Evolutionary conservation across 352 stramenopile species (phyloP).

Genomic region (Thalassiosira mediterranea): DNA sequence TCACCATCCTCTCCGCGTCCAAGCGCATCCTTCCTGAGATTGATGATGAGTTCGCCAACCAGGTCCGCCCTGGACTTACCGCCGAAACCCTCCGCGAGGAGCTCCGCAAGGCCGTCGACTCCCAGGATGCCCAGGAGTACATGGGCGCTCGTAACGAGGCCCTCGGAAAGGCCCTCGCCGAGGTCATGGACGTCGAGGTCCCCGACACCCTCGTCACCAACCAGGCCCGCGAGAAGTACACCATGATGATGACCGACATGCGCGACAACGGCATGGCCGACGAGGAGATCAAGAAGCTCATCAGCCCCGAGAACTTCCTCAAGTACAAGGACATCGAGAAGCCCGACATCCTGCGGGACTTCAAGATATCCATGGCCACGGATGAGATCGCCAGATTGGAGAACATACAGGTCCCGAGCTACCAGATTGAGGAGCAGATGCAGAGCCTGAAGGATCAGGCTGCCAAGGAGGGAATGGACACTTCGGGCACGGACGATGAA

Average conservation of each 20-base stretch:
- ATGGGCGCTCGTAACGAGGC: constrained; percentile 75
- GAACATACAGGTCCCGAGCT: constrained; percentile 78
- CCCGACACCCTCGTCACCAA: constrained; percentile 86
- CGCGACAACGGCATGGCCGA: constrained; percentile 82
- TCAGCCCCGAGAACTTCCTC: constrained; percentile 86
- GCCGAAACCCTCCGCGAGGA: constrained; percentile 75
- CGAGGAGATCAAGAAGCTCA: constrained; percentile 86
- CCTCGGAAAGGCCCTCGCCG: constrained; percentile 72
- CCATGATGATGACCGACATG: constrained; percentile 88
- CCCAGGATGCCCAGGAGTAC: constrained; percentile 82
- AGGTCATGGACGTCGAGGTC: constrained; percentile 80
- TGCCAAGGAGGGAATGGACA: constrained; percentile 38
- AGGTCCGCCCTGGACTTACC: constrained; percentile 81
- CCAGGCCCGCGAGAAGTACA: constrained; percentile 85
- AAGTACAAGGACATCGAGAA: constrained; percentile 87
- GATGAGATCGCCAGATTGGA: constrained; percentile 85
- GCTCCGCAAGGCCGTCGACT: constrained; percentile 83
- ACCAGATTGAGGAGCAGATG: constrained; percentile 86
- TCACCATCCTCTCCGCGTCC: constrained; percentile 75
- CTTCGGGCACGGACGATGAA: constrained; percentile 79
- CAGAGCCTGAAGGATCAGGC: constrained; percentile 81
- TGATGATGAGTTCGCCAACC: constrained; percentile 83
- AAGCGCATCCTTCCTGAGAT: constrained; percentile 81
- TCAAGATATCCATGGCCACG: constrained; percentile 82
- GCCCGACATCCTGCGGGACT: constrained; percentile 77